phyloP scores from a whole-genome alignment of 2,329 filamentous ascomycete species.

The Ascochyta clinopodiicola region DNA sequence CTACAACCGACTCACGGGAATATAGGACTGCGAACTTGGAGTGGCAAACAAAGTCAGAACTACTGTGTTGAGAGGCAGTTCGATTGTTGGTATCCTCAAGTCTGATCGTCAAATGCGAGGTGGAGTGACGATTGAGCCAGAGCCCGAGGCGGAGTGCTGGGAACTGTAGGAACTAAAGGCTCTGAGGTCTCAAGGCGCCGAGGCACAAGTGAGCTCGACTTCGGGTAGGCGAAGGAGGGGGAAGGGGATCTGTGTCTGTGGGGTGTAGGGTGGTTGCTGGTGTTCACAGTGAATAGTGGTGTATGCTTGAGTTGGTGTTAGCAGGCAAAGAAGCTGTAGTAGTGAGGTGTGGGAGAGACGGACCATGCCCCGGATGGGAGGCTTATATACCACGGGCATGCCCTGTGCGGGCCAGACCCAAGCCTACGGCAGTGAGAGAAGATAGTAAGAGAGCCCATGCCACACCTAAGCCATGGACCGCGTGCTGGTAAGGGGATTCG shows the following conservation, averaged over 20 bases:
- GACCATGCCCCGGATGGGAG: background rate
- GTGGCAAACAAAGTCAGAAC: background rate
- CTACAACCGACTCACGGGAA: background rate
- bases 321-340: background rate
- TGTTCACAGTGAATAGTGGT: background rate
- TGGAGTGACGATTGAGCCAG: background rate
- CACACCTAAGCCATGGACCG: too few species aligned
- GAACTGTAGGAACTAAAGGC: background rate
- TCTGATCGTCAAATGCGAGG: background rate
- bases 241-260: background rate
- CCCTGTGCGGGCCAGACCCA: background rate
- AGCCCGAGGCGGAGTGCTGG: background rate
- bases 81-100: background rate
- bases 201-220: background rate
- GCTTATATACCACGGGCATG: constrained; percentile 1
- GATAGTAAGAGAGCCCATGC: background rate
- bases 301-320: background rate
- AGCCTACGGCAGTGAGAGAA: background rate
- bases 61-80: background rate
- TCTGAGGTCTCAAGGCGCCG: background rate
- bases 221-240: too few species aligned
- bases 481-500: too few species aligned
- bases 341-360: constrained; percentile 2
- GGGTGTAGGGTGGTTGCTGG: background rate
- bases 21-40: background rate